Base-by-base conservation (phyloP, 345 rosid species). In the Citrus mangshanensis region DNA sequence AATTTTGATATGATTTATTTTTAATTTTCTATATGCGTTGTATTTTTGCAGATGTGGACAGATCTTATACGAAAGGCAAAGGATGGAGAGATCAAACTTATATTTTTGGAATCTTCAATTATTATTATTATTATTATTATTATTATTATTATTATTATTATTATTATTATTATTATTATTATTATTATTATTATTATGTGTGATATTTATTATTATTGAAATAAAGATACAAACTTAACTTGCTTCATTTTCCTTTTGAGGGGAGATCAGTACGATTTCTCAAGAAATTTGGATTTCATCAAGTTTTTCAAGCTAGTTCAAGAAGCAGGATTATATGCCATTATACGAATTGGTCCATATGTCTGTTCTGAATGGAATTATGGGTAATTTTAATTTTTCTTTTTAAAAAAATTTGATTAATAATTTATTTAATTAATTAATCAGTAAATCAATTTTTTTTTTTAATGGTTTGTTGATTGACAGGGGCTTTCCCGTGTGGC, bases 401-500 rank as follows among this genome's bases (percentile, higher is more conserved):
- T 34, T 32, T 3, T 56, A 21, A 4, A 16, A 54, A 1, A 21
- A 27, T 1, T 55, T 25, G 14, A 59, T 9, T 61, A 6, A 54
- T 10, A 54, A 54, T 54, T 54, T 18, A 19, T 4, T 19, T 19
- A 54, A 1, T 54, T 5, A 54, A 46, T 46, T 13, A 46, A 18
- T 54, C 58, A 54, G 0, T 18, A 54, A 54, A 6, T 60, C 77
- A 9, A 5, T 34, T 37, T 22, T 3, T 19, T 19, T 9, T 13
- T 25, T 21, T 0, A 21, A 1, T 13, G 77, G 14, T 38, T 24
- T 81, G 21, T 72, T 14, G 18, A 1, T 61, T 12, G 72, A 2
- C 51, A 87, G 94, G 25, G 95, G 93, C 1, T 87, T 93, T 2
- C 94, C 94, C 1, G 84, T 93, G 14, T 93, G 96, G 96, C 60